These are phyloP conservation scores for Helotiales sp. DNA, from an alignment of 2,329 filamentous ascomycete species.

Conservation along the genomic window DNA sequence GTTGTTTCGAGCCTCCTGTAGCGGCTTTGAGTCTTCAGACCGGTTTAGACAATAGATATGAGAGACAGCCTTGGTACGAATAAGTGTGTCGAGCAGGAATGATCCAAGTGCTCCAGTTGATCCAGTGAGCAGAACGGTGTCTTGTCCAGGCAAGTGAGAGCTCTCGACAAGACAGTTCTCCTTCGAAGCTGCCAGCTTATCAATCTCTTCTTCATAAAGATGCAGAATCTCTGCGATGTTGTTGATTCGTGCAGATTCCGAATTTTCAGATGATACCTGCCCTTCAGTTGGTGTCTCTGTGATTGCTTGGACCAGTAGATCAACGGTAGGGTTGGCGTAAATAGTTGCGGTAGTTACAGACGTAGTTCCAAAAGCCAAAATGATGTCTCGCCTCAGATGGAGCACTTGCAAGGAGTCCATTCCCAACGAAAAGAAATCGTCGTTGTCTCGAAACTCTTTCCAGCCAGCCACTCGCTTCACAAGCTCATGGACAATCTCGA, in stretches of 20 bases:
- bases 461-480: neutral
- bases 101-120: conserved; percentile 55
- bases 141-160: neutral
- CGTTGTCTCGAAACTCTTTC: neutral
- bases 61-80: conserved; percentile 41
- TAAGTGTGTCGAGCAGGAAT: conserved; percentile 51
- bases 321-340: neutral
- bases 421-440: conserved; percentile 4
- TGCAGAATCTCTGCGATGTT: neutral
- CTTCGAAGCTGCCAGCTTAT: neutral
- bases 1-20: conserved; percentile 32
- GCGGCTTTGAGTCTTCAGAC: conserved; percentile 8
- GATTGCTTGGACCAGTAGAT: neutral
- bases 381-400: neutral
- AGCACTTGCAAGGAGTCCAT: conserved; percentile 9
- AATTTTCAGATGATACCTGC: neutral
- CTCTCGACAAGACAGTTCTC: too few species aligned
- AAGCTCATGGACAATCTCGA: conserved; percentile 32
- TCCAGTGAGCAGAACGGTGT: conserved; percentile 50
- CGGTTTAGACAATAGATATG: conserved; percentile 56
- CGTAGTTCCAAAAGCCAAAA: neutral
- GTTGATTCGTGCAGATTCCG: neutral
- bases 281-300: neutral
- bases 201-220: neutral
- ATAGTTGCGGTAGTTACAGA: neutral